These are phyloP conservation scores for Vigna mungo DNA, from an alignment of 306 rosid genomes.

Conservation along the genomic window DNA sequence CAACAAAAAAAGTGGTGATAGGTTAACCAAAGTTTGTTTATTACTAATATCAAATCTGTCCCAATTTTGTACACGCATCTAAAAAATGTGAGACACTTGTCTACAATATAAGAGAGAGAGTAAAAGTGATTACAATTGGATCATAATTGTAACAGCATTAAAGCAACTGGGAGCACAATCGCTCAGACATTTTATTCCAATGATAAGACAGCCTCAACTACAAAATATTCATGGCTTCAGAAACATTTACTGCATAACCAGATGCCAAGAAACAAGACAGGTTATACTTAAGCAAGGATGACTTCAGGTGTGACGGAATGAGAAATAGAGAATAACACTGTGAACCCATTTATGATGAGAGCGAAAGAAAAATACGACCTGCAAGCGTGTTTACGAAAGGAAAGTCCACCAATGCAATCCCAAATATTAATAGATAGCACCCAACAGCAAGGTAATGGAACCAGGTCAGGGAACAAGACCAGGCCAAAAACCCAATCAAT, in stretches of 20 bases:
- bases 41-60: background rate
- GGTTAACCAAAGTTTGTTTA: background rate
- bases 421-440: background rate
- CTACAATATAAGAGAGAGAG: background rate
- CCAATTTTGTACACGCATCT: background rate
- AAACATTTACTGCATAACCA: background rate
- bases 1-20: background rate
- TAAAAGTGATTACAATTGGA: background rate
- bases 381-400: background rate
- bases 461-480: constrained; percentile 20
- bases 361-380: constrained; percentile 8
- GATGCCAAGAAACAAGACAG: background rate
- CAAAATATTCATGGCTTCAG: background rate
- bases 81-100: background rate
- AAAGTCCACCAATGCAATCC: constrained; percentile 23
- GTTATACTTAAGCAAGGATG: background rate
- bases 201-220: background rate
- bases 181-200: constrained; percentile 1
- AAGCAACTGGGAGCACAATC: constrained; percentile 3
- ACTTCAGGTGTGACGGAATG: background rate
- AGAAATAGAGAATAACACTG: constrained; percentile 2
- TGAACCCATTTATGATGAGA: constrained; percentile 6
- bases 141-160: background rate
- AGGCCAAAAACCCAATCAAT: constrained; percentile 16
- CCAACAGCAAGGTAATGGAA: constrained; percentile 5